Evolutionary conservation across 495 filamentous ascomycete species (phyloP).

Genomic region (Jackrogersella multiformis): DNA sequence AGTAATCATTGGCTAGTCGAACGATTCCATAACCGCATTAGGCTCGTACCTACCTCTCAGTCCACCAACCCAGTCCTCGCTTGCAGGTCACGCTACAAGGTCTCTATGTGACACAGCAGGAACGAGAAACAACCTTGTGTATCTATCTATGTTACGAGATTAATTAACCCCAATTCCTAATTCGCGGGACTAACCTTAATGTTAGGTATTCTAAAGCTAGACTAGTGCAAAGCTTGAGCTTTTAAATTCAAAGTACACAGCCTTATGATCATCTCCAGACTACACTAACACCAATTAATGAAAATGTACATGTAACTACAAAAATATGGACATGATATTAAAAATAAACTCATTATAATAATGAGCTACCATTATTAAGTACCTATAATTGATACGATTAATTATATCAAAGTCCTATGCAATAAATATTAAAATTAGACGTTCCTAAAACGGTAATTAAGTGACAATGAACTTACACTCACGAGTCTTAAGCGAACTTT

Average conservation of each 20-base stretch:
- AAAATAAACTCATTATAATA: too few relatives aligned
- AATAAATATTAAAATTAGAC: conserved; percentile 4
- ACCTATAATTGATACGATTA: not conserved
- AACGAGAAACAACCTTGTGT: not conserved
- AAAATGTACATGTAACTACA: conserved; percentile 9
- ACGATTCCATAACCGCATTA: conserved; percentile 18
- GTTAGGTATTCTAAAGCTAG: not conserved
- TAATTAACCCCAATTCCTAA: conserved; percentile 39
- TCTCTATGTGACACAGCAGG: conserved; percentile 12
- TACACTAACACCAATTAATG: not conserved
- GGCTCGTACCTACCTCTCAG: conserved; percentile 6
- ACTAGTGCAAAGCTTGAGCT: not conserved
- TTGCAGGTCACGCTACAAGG: conserved; percentile 28
- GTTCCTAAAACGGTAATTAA: conserved; percentile 10
- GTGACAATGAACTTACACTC: conserved; percentile 10
- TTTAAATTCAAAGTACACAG: conserved; percentile 1
- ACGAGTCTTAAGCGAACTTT: not conserved
- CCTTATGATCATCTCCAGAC: not conserved
- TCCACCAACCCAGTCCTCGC: conserved; percentile 12
- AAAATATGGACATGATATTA: too few relatives aligned
- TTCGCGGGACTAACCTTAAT: conserved; percentile 2
- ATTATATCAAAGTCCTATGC: not conserved
- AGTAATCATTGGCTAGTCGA: conserved; percentile 21
- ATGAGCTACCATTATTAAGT: too few relatives aligned
- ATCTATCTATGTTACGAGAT: conserved; percentile 12